Evolutionary conservation across 2,329 filamentous ascomycete genomes (phyloP).

Genomic region (Beauveria sp.): DNA sequence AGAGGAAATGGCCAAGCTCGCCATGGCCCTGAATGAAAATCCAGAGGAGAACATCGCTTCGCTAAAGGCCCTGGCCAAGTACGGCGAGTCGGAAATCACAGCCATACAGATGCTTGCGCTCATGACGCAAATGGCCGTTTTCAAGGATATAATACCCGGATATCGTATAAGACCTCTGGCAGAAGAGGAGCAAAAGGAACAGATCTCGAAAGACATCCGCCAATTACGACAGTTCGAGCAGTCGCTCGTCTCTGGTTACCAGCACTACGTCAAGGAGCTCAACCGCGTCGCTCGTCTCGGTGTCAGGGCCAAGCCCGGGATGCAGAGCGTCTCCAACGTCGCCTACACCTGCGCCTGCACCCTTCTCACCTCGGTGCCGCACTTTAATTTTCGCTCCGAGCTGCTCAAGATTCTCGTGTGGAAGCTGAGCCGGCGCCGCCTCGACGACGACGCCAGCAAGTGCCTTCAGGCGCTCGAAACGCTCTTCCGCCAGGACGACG

Average conservation of each 20-base stretch:
- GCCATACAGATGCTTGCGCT: constrained; percentile 81
- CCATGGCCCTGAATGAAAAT: constrained; percentile 75
- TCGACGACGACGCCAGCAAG: constrained; percentile 69
- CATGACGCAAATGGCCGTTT: constrained; percentile 80
- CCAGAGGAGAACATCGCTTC: constrained; percentile 82
- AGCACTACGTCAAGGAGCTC: constrained; percentile 73
- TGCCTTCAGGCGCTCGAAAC: constrained; percentile 72
- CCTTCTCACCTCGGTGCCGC: constrained; percentile 72
- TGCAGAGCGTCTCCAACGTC: constrained; percentile 55
- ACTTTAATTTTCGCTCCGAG: constrained; percentile 94
- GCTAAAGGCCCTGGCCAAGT: constrained; percentile 69
- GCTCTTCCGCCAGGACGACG: constrained; percentile 79
- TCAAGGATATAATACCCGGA: constrained; percentile 92
- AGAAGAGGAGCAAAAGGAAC: constrained; percentile 67
- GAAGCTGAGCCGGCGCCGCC: constrained; percentile 65
- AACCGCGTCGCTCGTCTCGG: constrained; percentile 57
- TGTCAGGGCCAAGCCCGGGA: constrained; percentile 28
- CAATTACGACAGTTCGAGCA: constrained; percentile 80
- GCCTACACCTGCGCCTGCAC: constrained; percentile 82
- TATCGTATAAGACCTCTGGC: constrained; percentile 82
- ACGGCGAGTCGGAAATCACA: constrained; percentile 60
- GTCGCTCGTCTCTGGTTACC: constrained; percentile 76
- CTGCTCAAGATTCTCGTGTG: constrained; percentile 79
- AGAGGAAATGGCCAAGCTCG: constrained; percentile 83
- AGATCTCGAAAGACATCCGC: constrained; percentile 87